Evolutionary conservation across 148 eudicot genomes (phyloP).

Genomic region (Hydrangea macrophylla): DNA sequence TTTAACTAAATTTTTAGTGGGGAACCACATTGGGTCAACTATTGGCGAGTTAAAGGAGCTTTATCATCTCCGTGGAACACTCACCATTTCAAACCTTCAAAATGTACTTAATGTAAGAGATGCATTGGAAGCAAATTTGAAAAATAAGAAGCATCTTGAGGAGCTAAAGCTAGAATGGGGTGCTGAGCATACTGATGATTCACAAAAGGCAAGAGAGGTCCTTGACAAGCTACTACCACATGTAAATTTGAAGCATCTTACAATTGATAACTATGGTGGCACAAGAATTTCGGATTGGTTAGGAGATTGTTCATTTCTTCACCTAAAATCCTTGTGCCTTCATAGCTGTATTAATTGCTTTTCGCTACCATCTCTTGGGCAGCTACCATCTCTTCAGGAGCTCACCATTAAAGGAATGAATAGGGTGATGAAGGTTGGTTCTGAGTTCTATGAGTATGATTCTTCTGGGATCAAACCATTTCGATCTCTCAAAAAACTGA

Average conservation of each 20-base stretch:
- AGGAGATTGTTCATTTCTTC: neutral
- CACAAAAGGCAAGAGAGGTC: neutral
- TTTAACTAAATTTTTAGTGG: neutral
- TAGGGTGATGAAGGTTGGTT: neutral
- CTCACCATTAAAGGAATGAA: neutral
- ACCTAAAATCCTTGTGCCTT: neutral
- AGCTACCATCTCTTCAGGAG: slow-evolving; percentile 1
- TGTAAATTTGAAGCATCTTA: neutral
- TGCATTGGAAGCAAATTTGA: neutral
- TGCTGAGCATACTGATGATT: neutral
- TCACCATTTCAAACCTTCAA: neutral
- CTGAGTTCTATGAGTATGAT: neutral
- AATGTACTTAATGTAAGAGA: neutral
- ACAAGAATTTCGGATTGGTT: neutral
- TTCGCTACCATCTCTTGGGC: neutral
- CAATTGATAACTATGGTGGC: neutral
- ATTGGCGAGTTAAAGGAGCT: neutral
- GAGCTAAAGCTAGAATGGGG: slow-evolving; percentile 2
- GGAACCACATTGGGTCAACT: neutral
- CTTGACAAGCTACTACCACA: neutral
- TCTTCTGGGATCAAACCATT: neutral
- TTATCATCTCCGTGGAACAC: neutral
- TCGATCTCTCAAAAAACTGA: neutral
- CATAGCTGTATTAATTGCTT: neutral
- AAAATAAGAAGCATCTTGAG: neutral